A percentile compares a stretch with the other conserved stretches of the same genome.
These are phyloP conservation scores for Macrolepiota fuliginosa DNA, from an alignment of 768 basidiomycete species.

Conservation along the genomic window DNA sequence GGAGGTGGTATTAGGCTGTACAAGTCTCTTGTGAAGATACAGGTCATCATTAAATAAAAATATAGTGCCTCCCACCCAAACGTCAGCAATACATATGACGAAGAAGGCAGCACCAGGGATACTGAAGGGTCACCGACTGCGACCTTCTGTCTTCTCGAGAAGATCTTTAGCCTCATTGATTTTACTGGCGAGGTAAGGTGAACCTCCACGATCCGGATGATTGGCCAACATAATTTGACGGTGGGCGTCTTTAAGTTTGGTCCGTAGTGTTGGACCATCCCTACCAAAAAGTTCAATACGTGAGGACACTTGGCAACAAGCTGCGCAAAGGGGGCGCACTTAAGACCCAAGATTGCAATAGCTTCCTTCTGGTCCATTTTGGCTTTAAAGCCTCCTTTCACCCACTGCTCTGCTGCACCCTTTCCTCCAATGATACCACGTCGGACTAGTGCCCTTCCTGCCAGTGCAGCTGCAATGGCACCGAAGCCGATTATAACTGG, in stretches of 20 bases:
- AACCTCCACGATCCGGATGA: slow-evolving; percentile 97
- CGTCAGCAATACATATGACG: neutral
- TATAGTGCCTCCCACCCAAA: neutral
- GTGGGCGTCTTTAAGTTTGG: slow-evolving; percentile 89
- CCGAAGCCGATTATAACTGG: slow-evolving; percentile 74
- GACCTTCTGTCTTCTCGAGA: slow-evolving; percentile 73
- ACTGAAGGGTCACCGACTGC: slow-evolving; percentile 26
- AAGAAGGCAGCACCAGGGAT: too few relatives aligned
- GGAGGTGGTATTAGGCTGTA: slow-evolving; percentile 5
- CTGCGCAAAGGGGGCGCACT: slow-evolving; percentile 50
- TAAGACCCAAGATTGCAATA: slow-evolving; percentile 85
- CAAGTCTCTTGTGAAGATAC: slow-evolving; percentile 5
- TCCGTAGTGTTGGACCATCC: slow-evolving; percentile 76
- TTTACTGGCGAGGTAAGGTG: slow-evolving; percentile 96
- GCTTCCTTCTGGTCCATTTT: slow-evolving; percentile 98
- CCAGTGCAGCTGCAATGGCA: slow-evolving; percentile 73
- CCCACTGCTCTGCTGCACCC: slow-evolving; percentile 78
- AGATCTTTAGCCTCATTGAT: slow-evolving; percentile 98
- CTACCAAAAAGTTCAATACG: slow-evolving; percentile 37
- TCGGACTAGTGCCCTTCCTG: slow-evolving; percentile 69
- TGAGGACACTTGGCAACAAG: slow-evolving; percentile 6
- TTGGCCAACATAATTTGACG: slow-evolving; percentile 97
- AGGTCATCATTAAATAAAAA: slow-evolving; percentile 1
- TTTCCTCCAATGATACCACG: slow-evolving; percentile 57
- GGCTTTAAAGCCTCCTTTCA: slow-evolving; percentile 88